Conservation (phyloP, 192 early-diverging fungal genomes). For the Chytriomyces sp. region DNA sequence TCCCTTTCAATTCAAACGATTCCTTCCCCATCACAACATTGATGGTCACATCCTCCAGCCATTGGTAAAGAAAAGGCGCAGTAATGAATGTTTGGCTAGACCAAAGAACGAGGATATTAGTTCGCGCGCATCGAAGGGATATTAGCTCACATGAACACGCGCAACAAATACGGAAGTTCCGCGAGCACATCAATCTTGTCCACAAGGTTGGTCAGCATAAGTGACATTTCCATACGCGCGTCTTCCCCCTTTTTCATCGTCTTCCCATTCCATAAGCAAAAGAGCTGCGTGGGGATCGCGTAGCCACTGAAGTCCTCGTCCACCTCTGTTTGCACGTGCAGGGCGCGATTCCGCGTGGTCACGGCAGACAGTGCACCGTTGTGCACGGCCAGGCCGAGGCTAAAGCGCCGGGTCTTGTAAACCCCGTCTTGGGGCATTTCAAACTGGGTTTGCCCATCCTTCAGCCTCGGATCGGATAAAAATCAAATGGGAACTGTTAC, state of each 20-base stretch:
- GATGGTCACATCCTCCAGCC: slow-evolving; percentile 76
- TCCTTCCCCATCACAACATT: slow-evolving; percentile 77
- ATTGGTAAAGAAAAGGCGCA: slow-evolving; percentile 92
- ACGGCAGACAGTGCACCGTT: slow-evolving; percentile 72
- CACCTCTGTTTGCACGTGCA: slow-evolving; percentile 61
- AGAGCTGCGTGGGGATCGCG: slow-evolving; percentile 70
- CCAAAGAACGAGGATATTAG: too few species aligned
- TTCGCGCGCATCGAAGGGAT: too few species aligned
- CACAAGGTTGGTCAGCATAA: slow-evolving; percentile 62
- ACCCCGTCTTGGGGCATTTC: slow-evolving; percentile 68
- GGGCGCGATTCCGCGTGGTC: slow-evolving; percentile 71
- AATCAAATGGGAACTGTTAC: slow-evolving; percentile 5
- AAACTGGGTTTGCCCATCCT: slow-evolving; percentile 55
- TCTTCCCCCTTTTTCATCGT: slow-evolving; percentile 56
- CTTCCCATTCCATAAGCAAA: slow-evolving; percentile 80
- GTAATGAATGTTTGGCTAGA: slow-evolving; percentile 80
- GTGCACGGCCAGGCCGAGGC: slow-evolving; percentile 73
- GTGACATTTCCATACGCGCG: slow-evolving; percentile 65
- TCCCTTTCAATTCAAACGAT: slow-evolving; percentile 60
- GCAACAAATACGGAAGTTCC: slow-evolving; percentile 90
- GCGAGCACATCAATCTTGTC: slow-evolving; percentile 88
- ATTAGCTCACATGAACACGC: slow-evolving; percentile 70
- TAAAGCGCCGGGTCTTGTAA: slow-evolving; percentile 45
- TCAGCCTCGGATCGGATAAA: neutral
- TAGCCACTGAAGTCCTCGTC: slow-evolving; percentile 83